These are phyloP conservation scores for Venturia effusa DNA, from an alignment of 2,329 filamentous ascomycete genomes.

Conservation along the genomic window DNA sequence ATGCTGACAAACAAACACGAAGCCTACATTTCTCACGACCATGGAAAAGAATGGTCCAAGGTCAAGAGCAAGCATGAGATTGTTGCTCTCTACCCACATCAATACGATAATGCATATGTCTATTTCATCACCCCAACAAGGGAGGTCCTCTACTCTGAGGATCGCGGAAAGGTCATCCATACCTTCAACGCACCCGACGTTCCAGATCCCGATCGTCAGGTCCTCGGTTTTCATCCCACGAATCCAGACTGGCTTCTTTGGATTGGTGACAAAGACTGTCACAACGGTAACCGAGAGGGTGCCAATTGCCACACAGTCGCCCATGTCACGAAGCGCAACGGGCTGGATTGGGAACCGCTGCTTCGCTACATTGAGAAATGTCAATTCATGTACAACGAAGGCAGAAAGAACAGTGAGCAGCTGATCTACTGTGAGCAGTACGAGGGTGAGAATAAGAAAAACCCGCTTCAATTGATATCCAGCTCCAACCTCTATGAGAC, in stretches of 20 bases:
- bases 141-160: slow-evolving; percentile 67
- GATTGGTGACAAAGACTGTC: slow-evolving; percentile 61
- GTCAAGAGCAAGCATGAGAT: slow-evolving; percentile 55
- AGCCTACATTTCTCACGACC: slow-evolving; percentile 68
- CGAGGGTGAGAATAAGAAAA: slow-evolving; percentile 50
- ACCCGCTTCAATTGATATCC: slow-evolving; percentile 58
- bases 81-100: slow-evolving; percentile 62
- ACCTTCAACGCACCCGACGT: slow-evolving; percentile 60
- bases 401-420: slow-evolving; percentile 46
- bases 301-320: slow-evolving; percentile 61
- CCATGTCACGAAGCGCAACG: slow-evolving; percentile 68
- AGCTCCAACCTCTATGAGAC: slow-evolving; percentile 71
- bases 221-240: slow-evolving; percentile 72
- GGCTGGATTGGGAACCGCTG: slow-evolving; percentile 63
- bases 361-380: slow-evolving; percentile 68
- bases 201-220: slow-evolving; percentile 41
- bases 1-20: slow-evolving; percentile 48
- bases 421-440: slow-evolving; percentile 56
- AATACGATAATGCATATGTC: slow-evolving; percentile 71
- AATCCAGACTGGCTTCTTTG: slow-evolving; percentile 81
- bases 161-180: slow-evolving; percentile 65
- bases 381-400: slow-evolving; percentile 67
- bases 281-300: slow-evolving; percentile 17
- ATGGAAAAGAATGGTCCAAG: slow-evolving; percentile 74
- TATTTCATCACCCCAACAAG: slow-evolving; percentile 69